A percentile compares a stretch with the other conserved stretches of the same genome.
Evolutionary conservation across 2,329 filamentous ascomycete genomes (phyloP).

Genomic region (Davidsoniella neocaledoniae): DNA sequence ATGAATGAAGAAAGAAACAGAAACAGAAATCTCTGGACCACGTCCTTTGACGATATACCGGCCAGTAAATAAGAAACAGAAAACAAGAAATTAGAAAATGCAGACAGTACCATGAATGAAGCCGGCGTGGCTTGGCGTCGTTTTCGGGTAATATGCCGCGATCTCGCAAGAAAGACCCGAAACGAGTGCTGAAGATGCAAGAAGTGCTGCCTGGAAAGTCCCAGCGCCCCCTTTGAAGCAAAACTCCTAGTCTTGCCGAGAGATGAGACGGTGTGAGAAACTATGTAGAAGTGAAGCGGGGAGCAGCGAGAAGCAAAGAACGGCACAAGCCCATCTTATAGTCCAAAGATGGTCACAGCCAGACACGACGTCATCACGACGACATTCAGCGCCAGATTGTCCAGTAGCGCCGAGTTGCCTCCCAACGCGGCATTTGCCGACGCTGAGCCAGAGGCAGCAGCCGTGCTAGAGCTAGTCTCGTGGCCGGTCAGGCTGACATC

Average conservation of each 20-base stretch:
- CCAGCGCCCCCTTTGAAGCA: too few species aligned
- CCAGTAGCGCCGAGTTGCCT: neutral
- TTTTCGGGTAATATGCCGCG: too few species aligned
- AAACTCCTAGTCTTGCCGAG: too few species aligned
- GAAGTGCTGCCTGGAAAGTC: too few species aligned
- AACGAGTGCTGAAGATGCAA: too few species aligned
- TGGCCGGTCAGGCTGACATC: neutral
- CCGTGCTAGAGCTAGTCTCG: neutral
- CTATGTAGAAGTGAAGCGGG: too few species aligned
- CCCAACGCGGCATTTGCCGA: neutral
- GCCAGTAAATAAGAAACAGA: neutral
- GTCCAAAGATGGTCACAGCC: neutral
- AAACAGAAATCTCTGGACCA: neutral
- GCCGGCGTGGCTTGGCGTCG: too few species aligned
- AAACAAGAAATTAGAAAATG: neutral
- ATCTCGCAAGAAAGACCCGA: too few species aligned
- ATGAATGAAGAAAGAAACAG: neutral
- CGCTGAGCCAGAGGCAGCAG: neutral
- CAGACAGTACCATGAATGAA: too few species aligned
- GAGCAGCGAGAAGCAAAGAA: neutral
- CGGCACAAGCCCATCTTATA: neutral
- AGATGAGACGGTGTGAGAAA: too few species aligned
- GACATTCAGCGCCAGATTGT: neutral
- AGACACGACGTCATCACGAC: neutral
- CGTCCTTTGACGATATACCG: too few species aligned